phyloP scores from a whole-genome alignment of 2,329 filamentous ascomycete species.

The Aspergillus pseudotamarii region DNA sequence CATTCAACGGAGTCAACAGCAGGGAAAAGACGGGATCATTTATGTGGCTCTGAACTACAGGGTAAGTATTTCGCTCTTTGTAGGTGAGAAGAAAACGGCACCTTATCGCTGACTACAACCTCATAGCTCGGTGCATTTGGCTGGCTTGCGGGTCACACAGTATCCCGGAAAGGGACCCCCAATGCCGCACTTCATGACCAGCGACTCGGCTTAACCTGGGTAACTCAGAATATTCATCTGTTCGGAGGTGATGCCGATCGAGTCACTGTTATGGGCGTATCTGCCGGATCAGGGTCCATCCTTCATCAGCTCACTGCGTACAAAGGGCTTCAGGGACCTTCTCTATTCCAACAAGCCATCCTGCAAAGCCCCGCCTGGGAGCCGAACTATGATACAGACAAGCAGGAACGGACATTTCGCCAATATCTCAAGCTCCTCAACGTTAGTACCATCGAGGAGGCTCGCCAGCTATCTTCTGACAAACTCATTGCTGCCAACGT shows the following conservation, averaged over 20 bases:
- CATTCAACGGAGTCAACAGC: slow-evolving; percentile 44
- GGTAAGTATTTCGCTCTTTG: slow-evolving; percentile 23
- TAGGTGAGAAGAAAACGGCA: background rate
- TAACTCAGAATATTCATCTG: slow-evolving; percentile 55
- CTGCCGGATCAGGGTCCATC: slow-evolving; percentile 57
- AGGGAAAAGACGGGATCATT: slow-evolving; percentile 44
- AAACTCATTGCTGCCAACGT: slow-evolving; percentile 49
- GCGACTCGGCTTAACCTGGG: slow-evolving; percentile 60
- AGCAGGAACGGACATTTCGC: slow-evolving; percentile 44
- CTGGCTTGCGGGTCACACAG: slow-evolving; percentile 46
- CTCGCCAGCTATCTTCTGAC: slow-evolving; percentile 43
- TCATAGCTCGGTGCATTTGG: slow-evolving; percentile 51
- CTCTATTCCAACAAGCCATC: slow-evolving; percentile 44
- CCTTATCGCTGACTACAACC: slow-evolving; percentile 5
- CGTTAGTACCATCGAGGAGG: slow-evolving; percentile 49
- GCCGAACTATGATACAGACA: slow-evolving; percentile 33
- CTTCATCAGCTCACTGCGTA: slow-evolving; percentile 60
- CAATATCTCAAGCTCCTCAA: slow-evolving; percentile 46
- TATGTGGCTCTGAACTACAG: slow-evolving; percentile 54
- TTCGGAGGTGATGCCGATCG: slow-evolving; percentile 58
- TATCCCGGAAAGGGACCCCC: slow-evolving; percentile 41
- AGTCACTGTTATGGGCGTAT: slow-evolving; percentile 50
- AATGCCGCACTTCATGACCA: slow-evolving; percentile 59
- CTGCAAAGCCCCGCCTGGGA: slow-evolving; percentile 47
- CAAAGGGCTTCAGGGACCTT: slow-evolving; percentile 45